Evolutionary conservation across 2,329 filamentous ascomycete genomes (phyloP).

Genomic region (Aspergillus texensis): DNA sequence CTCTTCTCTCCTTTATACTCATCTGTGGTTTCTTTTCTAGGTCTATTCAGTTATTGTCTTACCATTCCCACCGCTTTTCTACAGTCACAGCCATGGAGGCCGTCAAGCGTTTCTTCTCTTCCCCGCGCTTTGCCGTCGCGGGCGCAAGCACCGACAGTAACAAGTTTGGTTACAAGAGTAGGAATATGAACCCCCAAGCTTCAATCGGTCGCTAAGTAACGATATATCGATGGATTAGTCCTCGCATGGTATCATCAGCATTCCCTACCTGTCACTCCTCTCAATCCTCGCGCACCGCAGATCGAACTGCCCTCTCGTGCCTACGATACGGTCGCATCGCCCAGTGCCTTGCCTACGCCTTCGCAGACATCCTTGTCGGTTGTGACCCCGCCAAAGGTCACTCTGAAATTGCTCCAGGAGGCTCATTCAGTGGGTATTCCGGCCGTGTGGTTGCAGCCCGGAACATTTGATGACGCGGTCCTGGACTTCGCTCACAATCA

Average conservation of each 20-base stretch:
- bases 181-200: conserved; percentile 20
- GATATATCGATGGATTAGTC: conserved; percentile 55
- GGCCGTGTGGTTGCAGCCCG: conserved; percentile 87
- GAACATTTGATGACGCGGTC: conserved; percentile 78
- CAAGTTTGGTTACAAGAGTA: conserved; percentile 90
- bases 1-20: background rate
- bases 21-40: background rate
- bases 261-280: conserved; percentile 73
- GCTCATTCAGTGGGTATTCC: conserved; percentile 73
- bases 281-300: conserved; percentile 72
- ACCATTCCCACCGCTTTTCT: background rate
- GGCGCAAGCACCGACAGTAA: conserved; percentile 81
- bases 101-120: conserved; percentile 77
- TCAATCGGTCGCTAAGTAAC: background rate
- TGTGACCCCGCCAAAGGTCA: conserved; percentile 82
- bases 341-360: conserved; percentile 67
- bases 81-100: conserved; percentile 43
- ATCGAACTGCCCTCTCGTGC: conserved; percentile 64
- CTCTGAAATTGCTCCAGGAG: conserved; percentile 72
- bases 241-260: conserved; percentile 86
- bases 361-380: conserved; percentile 75
- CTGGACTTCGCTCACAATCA: conserved; percentile 68
- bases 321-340: conserved; percentile 66
- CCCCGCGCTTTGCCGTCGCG: conserved; percentile 80
- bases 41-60: background rate